phyloP scores from a whole-genome alignment of 306 rosid genomes.

The peach (Prunus persica) region DNA sequence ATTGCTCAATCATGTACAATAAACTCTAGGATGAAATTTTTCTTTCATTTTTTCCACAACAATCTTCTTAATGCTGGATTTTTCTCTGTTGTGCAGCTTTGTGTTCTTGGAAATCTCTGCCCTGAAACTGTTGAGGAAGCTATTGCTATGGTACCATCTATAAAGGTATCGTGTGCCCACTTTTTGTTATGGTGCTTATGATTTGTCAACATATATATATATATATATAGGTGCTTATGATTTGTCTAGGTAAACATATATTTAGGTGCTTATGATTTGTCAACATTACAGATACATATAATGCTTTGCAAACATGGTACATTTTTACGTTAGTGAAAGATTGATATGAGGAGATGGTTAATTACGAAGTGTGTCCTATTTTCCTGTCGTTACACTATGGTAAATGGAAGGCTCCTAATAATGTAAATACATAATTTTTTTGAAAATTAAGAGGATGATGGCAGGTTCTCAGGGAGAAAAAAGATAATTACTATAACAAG shows the following conservation, averaged over 20 bases:
- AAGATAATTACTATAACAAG: background rate
- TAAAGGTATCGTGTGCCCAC: slow-evolving; percentile 49
- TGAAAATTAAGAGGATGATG: background rate
- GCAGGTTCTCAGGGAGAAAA: background rate
- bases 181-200: background rate
- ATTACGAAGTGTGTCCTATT: background rate
- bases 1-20: background rate
- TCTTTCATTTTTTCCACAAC: background rate
- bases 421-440: background rate
- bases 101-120: slow-evolving; percentile 98
- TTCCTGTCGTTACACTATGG: background rate
- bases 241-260: too few relatives aligned
- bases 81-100: slow-evolving; percentile 54
- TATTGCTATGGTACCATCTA: slow-evolving; percentile 94
- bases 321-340: background rate
- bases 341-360: background rate
- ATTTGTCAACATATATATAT: background rate
- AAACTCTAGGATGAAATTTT: background rate
- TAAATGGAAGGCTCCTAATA: background rate
- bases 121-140: slow-evolving; percentile 99
- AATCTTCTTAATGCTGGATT: slow-evolving; percentile 7
- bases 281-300: background rate
- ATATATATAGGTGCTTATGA: too few relatives aligned
- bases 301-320: background rate
- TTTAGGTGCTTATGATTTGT: background rate